Conservation (phyloP, 352 stramenopile species). For the Phytophthora cryptogea region DNA sequence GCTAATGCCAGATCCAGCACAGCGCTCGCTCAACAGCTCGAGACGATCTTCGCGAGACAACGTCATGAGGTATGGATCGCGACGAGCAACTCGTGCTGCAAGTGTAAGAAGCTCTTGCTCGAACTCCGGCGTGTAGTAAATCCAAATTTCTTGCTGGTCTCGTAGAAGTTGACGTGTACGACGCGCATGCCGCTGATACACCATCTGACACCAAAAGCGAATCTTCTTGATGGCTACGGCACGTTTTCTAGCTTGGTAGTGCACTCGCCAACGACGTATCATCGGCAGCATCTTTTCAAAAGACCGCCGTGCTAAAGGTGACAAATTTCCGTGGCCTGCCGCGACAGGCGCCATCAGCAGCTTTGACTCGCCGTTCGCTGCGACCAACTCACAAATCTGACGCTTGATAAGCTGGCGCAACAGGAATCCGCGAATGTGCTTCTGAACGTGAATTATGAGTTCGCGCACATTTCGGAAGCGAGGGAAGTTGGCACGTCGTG, state of each 20-base stretch:
- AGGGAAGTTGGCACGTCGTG: slow-evolving; percentile 41
- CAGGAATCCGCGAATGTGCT: slow-evolving; percentile 63
- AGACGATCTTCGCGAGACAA: slow-evolving; percentile 50
- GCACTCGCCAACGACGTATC: slow-evolving; percentile 60
- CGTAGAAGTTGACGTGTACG: slow-evolving; percentile 55
- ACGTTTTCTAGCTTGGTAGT: slow-evolving; percentile 58
- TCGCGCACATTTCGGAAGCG: slow-evolving; percentile 48
- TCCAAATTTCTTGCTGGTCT: slow-evolving; percentile 68
- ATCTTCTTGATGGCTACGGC: slow-evolving; percentile 78
- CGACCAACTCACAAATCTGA: slow-evolving; percentile 58
- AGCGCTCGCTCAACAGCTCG: slow-evolving; percentile 52
- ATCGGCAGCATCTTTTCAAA: slow-evolving; percentile 57
- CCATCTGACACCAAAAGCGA: slow-evolving; percentile 77
- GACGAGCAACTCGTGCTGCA: slow-evolving; percentile 49
- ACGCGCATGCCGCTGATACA: slow-evolving; percentile 65
- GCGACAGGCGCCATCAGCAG: slow-evolving; percentile 45
- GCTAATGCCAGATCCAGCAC: slow-evolving; percentile 55
- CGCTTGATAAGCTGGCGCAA: slow-evolving; percentile 49
- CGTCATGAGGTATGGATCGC: slow-evolving; percentile 69
- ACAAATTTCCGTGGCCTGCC: slow-evolving; percentile 31
- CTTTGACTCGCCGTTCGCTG: slow-evolving; percentile 45
- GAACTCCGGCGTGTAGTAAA: slow-evolving; percentile 72
- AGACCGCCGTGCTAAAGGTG: slow-evolving; percentile 39
- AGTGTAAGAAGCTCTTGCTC: slow-evolving; percentile 61
- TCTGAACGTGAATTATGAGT: slow-evolving; percentile 61